Evolutionary conservation across 169 alveolate species (phyloP).

Genomic region (Neospora caninum): DNA sequence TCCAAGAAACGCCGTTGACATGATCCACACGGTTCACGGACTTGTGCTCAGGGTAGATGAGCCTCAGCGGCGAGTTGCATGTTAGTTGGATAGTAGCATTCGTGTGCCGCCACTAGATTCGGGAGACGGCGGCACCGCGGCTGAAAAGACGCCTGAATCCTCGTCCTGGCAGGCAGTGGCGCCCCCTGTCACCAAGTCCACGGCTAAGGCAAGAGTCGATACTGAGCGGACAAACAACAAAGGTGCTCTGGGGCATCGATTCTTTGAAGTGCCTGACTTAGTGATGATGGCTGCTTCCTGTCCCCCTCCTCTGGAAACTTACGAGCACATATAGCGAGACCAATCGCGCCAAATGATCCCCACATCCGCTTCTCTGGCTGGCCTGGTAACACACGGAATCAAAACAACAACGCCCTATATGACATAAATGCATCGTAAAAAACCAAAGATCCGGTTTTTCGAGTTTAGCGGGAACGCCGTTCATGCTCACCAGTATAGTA

Average conservation of each 20-base stretch:
- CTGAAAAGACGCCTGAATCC: background rate
- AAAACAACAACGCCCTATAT: background rate
- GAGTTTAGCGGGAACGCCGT: background rate
- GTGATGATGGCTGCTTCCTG: no score
- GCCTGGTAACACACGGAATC: background rate
- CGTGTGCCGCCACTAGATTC: background rate
- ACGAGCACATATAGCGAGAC: constrained; percentile 10
- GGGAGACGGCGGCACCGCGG: background rate
- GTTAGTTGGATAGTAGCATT: background rate
- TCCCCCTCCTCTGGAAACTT: background rate
- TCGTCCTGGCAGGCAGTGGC: background rate
- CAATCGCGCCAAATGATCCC: constrained; percentile 14
- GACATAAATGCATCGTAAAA: background rate
- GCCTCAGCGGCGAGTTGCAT: no score
- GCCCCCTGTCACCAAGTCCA: background rate
- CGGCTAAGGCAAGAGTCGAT: background rate
- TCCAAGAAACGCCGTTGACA: no score
- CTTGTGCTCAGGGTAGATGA: no score
- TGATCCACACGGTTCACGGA: no score
- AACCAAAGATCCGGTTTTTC: background rate
- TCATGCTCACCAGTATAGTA: constrained; percentile 44
- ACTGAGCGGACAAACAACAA: background rate
- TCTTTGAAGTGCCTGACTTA: background rate
- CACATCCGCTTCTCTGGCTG: constrained; percentile 27
- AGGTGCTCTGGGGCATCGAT: background rate